Base-by-base conservation (phyloP, 2,329 filamentous ascomycete genomes). In the Coccinonectria pachysandricola region DNA sequence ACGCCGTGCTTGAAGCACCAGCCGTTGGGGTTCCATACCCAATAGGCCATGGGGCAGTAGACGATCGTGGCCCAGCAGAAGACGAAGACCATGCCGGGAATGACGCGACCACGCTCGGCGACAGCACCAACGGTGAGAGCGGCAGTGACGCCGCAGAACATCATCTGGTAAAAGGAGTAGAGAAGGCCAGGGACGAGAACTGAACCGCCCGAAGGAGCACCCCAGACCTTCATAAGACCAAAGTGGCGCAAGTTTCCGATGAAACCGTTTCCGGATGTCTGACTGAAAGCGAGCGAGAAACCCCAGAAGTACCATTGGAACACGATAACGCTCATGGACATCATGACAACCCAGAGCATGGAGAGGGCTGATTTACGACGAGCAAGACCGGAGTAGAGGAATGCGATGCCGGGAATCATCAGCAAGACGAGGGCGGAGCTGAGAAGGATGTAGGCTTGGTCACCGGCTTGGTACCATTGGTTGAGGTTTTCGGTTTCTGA, bases 241-340 rank as follows among this genome's bases (percentile, higher is more conserved):
- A 96, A 94, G 56, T 92, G 82, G 43, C 77, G 70, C 30, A 98
- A 62, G 54, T 96, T 75, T 29, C 91, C 91, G 50, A 98, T 96
- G 62, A 82, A 96, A 27, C 83, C 80, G 60, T 83, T 95, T 42
- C 73, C 85, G 4, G 79, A 82, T 9, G 75, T 75, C 21, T 71
- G 67, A 49, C 82, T 91, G 60, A 96, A 95, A 27, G 88, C 87
- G 35, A 98, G 68, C 9, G 88, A 94, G 59, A 94, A 98, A 19
- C 91, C 91, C 88, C 91, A 96, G 57, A 98, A 95, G 52, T 95
- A 96, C 91, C 91, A 98, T 63, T 98, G 91, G 65, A 98, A 95
- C 30, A 83, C 80, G 54, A 95, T 70, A 51, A 96, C 77, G 24
- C 83, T 87, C 52, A 81, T 81, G 23, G 86, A 91, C 55, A 81